Evolutionary conservation across 768 basidiomycete genomes (phyloP), one percentile per base, ranked within the genome.

Genomic region (Pilatotrama ljubarskyi): DNA sequence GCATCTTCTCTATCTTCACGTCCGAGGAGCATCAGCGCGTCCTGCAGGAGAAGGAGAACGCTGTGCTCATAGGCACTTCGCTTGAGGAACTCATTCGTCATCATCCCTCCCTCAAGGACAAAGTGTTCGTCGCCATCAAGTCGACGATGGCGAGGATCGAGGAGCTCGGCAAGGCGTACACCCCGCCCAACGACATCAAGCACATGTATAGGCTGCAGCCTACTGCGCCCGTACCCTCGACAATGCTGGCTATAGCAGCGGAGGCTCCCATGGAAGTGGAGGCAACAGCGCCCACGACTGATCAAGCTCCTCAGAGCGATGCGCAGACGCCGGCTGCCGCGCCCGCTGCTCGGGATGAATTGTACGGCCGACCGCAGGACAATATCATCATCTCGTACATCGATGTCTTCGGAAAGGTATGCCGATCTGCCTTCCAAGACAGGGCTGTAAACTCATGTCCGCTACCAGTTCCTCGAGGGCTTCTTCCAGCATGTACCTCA

Each of bases 81-180:
- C 83, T 98, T 22, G 97, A 99, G 67, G 97, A 99, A 70, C 87
- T 99, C 58, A 88, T 96, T 59, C 86, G 97, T 5, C 97, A 99
- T 69, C 97, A 99, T 72, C 97, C 97, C 3, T 80, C 83, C 1
- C 78, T 99, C 47, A 96, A 93, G 71, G 72, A 81, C 1, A 74
- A 87, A 22, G 87, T 98, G 15, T 91, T 96, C 63, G 85, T 90
- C 14, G 84, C 91, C 1, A 74, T 95, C 61, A 87, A 86, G 59
- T 76, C 82, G 1, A 85, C 89, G 7, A 75, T 98, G 64, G 75
- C 79, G 60, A 84, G 82, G 71, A 86, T 97, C 35, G 88, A 93
- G 71, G 84, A 85, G 46, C 73, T 91, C 2, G 95, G 92, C 10
- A 81, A 80, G 48, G 70, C 77, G 2, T 93, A 81, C 61, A 73